Percentiles rank a stretch among this genome's conserved stretches.
These are phyloP conservation scores for Cercospora zeae-maydis DNA, from an alignment of 2,329 filamentous ascomycete species.

Conservation along the genomic window DNA sequence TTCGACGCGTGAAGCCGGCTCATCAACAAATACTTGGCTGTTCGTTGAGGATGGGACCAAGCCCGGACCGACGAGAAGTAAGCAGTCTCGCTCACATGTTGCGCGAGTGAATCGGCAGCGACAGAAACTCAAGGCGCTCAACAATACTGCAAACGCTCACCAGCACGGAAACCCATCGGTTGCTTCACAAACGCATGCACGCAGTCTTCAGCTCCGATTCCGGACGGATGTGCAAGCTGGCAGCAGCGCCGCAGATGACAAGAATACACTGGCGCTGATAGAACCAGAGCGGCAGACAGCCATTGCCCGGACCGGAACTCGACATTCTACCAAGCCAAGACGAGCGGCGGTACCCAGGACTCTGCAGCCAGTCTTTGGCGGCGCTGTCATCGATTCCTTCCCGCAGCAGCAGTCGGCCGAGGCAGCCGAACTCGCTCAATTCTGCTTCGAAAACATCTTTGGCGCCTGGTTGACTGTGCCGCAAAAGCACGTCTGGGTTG, in stretches of 20 bases:
- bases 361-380: conserved; percentile 15
- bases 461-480: conserved; percentile 7
- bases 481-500: conserved; percentile 11
- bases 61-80: conserved; percentile 8
- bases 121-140: conserved; percentile 11
- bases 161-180: neutral
- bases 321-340: neutral
- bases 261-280: neutral
- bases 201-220: neutral
- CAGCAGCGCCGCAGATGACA: neutral
- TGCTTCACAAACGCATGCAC: neutral
- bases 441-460: conserved; percentile 13
- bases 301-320: neutral
- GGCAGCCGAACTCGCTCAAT: conserved; percentile 15
- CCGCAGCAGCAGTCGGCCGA: conserved; percentile 2
- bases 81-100: conserved; percentile 19
- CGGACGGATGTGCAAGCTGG: neutral
- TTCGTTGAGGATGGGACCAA: conserved; percentile 15
- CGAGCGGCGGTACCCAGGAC: conserved; percentile 1
- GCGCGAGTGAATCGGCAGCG: conserved; percentile 17
- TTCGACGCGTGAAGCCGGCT: neutral
- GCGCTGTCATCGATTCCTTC: conserved; percentile 8
- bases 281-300: neutral
- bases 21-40: conserved; percentile 2
- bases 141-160: neutral